Conservation (phyloP, 1,284 basidiomycete species). For the Tetrapyrgos nigripes region DNA sequence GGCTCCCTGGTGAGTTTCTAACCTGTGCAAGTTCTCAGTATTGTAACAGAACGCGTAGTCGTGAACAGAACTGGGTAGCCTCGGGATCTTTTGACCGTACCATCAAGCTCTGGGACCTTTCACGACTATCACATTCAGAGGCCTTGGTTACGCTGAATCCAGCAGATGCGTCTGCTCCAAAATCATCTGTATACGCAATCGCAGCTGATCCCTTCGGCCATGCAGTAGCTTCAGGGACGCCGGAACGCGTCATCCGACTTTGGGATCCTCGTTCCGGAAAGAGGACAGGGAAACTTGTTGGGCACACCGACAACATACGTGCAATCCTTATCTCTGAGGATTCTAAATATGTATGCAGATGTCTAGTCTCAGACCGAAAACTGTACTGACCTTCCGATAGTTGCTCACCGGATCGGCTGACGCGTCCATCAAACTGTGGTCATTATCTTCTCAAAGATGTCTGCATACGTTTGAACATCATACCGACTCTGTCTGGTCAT, state of each 20-base stretch:
- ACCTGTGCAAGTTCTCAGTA: conserved; percentile 1
- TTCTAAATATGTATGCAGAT: conserved; percentile 77
- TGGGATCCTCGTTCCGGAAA: conserved; percentile 92
- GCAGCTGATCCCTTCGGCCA: conserved; percentile 83
- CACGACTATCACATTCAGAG: conserved; percentile 40
- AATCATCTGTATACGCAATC: conserved; percentile 83
- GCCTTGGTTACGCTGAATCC: conserved; percentile 66
- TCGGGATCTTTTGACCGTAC: conserved; percentile 95
- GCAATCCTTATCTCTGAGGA: conserved; percentile 90
- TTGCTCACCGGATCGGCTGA: conserved; percentile 91
- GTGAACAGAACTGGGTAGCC: conserved; percentile 85
- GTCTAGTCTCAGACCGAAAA: conserved; percentile 8
- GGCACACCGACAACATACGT: conserved; percentile 97
- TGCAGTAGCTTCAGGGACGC: conserved; percentile 87
- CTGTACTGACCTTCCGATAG: conserved; percentile 43
- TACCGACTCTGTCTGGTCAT: conserved; percentile 93
- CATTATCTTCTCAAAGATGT: conserved; percentile 85
- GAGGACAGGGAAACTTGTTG: conserved; percentile 76
- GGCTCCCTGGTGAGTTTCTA: conserved; percentile 65
- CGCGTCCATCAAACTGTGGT: conserved; percentile 93
- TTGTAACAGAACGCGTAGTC: conserved; percentile 47
- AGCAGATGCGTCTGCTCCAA: conserved; percentile 65
- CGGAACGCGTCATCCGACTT: conserved; percentile 87
- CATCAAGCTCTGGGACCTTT: conserved; percentile 95
- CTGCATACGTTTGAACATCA: conserved; percentile 97